Evolutionary conservation across 352 stramenopile genomes (phyloP).

Genomic region (Phytophthora litchii): DNA sequence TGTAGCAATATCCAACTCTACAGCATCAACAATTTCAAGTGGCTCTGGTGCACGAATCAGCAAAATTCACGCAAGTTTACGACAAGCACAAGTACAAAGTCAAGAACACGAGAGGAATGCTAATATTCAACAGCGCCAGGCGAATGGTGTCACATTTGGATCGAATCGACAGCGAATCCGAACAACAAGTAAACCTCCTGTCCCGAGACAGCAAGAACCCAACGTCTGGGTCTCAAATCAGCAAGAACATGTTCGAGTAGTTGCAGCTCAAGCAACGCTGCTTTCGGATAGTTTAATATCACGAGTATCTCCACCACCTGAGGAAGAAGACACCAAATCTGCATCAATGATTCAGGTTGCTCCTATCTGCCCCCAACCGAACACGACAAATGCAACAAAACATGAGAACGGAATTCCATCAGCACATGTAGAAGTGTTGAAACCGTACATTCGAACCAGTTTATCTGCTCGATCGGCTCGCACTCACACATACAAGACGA

Average conservation of each 20-base stretch:
- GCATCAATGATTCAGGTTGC: not conserved
- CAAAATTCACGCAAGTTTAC: conserved; percentile 52
- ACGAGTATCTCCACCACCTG: conserved; percentile 14
- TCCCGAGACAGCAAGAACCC: conserved; percentile 45
- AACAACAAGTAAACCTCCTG: conserved; percentile 54
- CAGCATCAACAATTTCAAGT: conserved; percentile 1
- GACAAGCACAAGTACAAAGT: conserved; percentile 34
- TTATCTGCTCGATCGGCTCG: conserved; percentile 9
- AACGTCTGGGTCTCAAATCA: conserved; percentile 16
- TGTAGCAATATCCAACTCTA: conserved; percentile 3
- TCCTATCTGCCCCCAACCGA: too few relatives aligned
- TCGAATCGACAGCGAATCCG: conserved; percentile 59
- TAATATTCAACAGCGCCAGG: conserved; percentile 3
- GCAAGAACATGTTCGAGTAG: conserved; percentile 40
- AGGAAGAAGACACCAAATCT: conserved; percentile 9
- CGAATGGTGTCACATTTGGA: conserved; percentile 41
- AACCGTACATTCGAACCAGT: conserved; percentile 18
- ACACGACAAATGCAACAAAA: too few relatives aligned
- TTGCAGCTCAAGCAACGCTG: conserved; percentile 23
- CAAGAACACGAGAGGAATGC: conserved; percentile 7
- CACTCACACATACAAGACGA: not conserved
- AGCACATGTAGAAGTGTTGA: not conserved
- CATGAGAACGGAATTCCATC: too few relatives aligned
- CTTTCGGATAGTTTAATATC: conserved; percentile 28
- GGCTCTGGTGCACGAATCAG: conserved; percentile 36